Percentiles rank a stretch among this genome's conserved stretches.
Conservation (phyloP, 2,329 filamentous ascomycete genomes). For the Alternaria viburni region DNA sequence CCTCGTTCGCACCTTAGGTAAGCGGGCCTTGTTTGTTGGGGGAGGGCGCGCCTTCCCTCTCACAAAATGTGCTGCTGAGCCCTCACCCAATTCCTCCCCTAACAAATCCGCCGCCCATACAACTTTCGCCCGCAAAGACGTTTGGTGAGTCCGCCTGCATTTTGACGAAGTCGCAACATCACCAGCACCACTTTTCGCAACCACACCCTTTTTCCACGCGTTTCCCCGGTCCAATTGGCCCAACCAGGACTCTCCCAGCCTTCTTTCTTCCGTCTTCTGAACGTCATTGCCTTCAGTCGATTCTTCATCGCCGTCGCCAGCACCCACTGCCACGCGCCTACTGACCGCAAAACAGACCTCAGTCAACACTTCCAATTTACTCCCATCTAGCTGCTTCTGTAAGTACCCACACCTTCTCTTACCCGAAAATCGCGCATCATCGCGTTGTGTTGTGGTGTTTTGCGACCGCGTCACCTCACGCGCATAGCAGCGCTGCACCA, state of each 20-base stretch:
- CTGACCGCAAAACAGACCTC: conserved; percentile 43
- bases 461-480: conserved; percentile 35
- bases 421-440: conserved; percentile 35
- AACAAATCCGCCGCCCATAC: conserved; percentile 27
- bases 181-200: conserved; percentile 33
- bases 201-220: conserved; percentile 39
- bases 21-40: conserved; percentile 11
- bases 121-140: conserved; percentile 33
- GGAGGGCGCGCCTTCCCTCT: conserved; percentile 10
- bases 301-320: conserved; percentile 38
- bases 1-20: conserved; percentile 8
- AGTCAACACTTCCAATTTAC: conserved; percentile 27
- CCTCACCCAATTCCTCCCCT: conserved; percentile 16
- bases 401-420: conserved; percentile 34
- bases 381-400: conserved; percentile 29
- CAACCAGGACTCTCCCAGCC: conserved; percentile 29
- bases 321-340: conserved; percentile 25
- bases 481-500: conserved; percentile 28
- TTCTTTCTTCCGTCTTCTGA: conserved; percentile 36
- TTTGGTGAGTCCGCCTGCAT: conserved; percentile 44
- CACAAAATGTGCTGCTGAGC: conserved; percentile 4
- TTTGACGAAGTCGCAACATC: conserved; percentile 18
- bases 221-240: conserved; percentile 41
- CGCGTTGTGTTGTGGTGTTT: conserved; percentile 39
- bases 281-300: conserved; percentile 39